Conservation (phyloP, 2,329 filamentous ascomycete species). For the Pestalotiopsis sp. region DNA sequence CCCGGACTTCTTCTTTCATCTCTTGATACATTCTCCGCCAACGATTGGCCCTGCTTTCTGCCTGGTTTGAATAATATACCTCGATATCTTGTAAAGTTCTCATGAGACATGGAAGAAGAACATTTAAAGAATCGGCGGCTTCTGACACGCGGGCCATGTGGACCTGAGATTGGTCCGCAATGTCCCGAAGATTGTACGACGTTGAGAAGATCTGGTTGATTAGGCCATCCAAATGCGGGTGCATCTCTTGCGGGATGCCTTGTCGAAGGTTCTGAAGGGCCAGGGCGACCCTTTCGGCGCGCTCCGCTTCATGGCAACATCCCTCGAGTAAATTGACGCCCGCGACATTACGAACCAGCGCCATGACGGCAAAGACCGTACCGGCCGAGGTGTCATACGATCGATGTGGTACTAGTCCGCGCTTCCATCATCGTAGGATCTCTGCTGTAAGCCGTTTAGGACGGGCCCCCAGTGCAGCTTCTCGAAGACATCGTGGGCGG, state of each 20-base stretch:
- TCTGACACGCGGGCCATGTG: conserved; percentile 52
- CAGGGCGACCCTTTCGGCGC: conserved; percentile 50
- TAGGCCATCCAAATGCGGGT: conserved; percentile 50
- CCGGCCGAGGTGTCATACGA: not conserved
- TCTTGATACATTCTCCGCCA: conserved; percentile 64
- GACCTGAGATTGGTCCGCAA: conserved; percentile 57
- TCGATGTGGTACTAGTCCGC: not conserved
- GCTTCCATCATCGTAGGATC: not conserved
- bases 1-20: conserved; percentile 55
- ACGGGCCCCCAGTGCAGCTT: not conserved
- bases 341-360: conserved; percentile 21
- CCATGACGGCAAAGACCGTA: conserved; percentile 12
- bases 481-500: not conserved
- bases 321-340: conserved; percentile 48
- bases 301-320: conserved; percentile 58
- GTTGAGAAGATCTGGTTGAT: conserved; percentile 50
- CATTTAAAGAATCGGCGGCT: conserved; percentile 57
- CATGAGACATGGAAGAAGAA: conserved; percentile 58
- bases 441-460: not conserved
- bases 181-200: conserved; percentile 51
- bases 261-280: conserved; percentile 53
- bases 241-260: conserved; percentile 45
- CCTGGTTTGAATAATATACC: conserved; percentile 52
- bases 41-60: conserved; percentile 48
- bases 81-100: conserved; percentile 57